These are phyloP conservation scores for Keithomyces neogunnii DNA, from an alignment of 2,329 filamentous ascomycete genomes.

Conservation along the genomic window DNA sequence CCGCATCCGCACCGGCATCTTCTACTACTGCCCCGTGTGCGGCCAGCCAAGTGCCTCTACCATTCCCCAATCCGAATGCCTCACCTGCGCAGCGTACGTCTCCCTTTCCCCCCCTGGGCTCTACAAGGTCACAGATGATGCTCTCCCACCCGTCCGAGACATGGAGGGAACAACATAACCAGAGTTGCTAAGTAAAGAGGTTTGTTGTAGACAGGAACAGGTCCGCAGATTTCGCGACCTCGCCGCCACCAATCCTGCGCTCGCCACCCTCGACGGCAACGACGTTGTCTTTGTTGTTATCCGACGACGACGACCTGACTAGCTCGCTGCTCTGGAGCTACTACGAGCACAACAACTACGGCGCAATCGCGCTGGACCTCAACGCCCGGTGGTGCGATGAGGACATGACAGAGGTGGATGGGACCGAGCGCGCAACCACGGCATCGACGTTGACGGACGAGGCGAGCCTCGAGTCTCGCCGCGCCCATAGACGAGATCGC, in stretches of 20 bases:
- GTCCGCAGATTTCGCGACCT: background rate
- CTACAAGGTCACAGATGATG: background rate
- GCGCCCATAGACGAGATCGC: background rate
- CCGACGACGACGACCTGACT: background rate
- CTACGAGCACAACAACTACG: background rate
- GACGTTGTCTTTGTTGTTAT: background rate
- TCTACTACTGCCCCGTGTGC: conserved; percentile 11
- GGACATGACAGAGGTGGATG: background rate
- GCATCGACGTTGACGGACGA: background rate
- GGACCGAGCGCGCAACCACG: background rate
- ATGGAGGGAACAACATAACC: background rate
- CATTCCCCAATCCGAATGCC: conserved; percentile 11
- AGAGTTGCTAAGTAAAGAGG: background rate
- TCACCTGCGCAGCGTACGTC: conserved; percentile 12
- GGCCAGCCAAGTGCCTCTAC: conserved; percentile 10
- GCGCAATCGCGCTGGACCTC: background rate
- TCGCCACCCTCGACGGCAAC: background rate
- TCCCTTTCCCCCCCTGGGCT: background rate
- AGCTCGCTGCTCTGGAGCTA: background rate
- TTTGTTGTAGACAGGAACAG: background rate
- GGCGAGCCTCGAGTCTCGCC: background rate
- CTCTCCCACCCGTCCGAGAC: background rate
- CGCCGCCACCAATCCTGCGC: background rate
- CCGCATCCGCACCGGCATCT: conserved; percentile 6
- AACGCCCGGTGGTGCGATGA: background rate